These are phyloP conservation scores for Aspergillus bridgeri DNA, from an alignment of 495 filamentous ascomycete species.

Conservation along the genomic window DNA sequence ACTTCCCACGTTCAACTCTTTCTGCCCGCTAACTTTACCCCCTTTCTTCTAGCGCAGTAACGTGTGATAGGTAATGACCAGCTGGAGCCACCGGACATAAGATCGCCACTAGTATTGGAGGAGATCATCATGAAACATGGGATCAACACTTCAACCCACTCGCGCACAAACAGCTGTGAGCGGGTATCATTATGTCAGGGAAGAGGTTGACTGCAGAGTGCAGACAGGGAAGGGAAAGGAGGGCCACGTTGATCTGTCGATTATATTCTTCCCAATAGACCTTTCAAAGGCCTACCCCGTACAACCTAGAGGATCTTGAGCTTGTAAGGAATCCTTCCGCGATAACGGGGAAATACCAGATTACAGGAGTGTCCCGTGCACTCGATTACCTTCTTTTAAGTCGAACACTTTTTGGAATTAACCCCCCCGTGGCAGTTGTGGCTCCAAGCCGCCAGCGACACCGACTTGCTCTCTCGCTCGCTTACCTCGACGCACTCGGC, in stretches of 20 bases:
- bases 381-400: too few species aligned
- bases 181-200: neutral
- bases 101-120: slow-evolving; percentile 30
- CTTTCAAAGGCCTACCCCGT: too few species aligned
- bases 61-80: slow-evolving; percentile 16
- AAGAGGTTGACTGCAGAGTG: neutral
- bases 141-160: slow-evolving; percentile 13
- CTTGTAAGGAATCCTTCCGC: neutral
- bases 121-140: slow-evolving; percentile 32
- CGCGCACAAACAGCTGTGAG: neutral
- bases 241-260: too few species aligned
- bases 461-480: neutral
- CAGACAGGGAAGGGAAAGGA: neutral
- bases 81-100: slow-evolving; percentile 15
- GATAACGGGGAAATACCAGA: neutral
- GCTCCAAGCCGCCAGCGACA: neutral
- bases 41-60: neutral
- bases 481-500: neutral
- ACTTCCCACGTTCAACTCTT: neutral
- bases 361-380: neutral
- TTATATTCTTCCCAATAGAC: too few species aligned
- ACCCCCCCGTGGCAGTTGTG: neutral
- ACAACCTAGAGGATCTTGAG: neutral
- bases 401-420: too few species aligned
- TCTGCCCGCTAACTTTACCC: neutral